These are phyloP conservation scores for Sporothrix pallida DNA, from an alignment of 2,329 filamentous ascomycete species.

Conservation along the genomic window DNA sequence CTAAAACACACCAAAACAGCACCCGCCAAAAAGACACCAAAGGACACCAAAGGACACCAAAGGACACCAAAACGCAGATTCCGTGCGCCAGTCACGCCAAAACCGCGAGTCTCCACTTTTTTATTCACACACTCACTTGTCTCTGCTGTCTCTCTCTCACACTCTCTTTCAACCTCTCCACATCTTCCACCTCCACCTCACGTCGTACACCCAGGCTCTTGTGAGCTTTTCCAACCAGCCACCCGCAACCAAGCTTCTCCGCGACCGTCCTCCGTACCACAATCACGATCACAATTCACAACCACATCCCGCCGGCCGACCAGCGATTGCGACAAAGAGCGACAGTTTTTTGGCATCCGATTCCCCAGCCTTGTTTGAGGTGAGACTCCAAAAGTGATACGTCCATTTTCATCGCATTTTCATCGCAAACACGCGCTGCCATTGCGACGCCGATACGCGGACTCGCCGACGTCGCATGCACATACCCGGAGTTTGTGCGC, in stretches of 20 bases:
- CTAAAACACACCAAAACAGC: not conserved
- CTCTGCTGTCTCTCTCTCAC: not conserved
- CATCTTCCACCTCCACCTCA: conserved; percentile 17
- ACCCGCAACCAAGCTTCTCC: conserved; percentile 12
- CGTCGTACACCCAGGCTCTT: not conserved
- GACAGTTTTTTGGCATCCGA: not conserved
- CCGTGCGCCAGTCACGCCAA: not conserved
- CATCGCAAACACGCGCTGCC: not conserved
- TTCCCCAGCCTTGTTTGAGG: too few species aligned
- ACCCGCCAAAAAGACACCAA: not conserved
- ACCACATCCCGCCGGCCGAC: not conserved
- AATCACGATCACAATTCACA: not conserved
- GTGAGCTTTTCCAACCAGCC: conserved; percentile 26
- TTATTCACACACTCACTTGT: too few species aligned
- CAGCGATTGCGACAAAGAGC: not conserved
- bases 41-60: not conserved
- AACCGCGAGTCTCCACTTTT: conserved; percentile 3
- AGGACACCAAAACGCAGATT: too few species aligned
- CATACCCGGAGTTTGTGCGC: not conserved
- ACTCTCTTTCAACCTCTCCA: not conserved
- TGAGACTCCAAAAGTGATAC: not conserved
- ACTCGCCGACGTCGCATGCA: conserved; percentile 13
- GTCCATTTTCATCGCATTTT: not conserved
- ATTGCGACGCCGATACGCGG: conserved; percentile 15
- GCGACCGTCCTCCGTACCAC: conserved; percentile 3